Conservation (phyloP, 306 rosid genomes). For the Inga laurina region DNA sequence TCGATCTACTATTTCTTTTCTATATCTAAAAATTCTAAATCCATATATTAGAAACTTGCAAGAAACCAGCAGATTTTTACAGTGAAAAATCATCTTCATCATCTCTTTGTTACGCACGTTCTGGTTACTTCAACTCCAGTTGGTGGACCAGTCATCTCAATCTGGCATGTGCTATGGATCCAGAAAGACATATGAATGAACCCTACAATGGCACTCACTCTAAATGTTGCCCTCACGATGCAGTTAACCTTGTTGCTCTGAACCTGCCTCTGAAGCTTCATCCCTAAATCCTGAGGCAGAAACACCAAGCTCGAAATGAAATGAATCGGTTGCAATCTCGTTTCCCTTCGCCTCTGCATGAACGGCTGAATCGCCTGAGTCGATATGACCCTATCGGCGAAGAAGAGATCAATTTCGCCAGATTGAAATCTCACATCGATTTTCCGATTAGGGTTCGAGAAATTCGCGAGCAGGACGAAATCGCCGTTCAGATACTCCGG, state of each 20-base stretch:
- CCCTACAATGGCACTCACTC: conserved; percentile 66
- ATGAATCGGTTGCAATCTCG: conserved; percentile 61
- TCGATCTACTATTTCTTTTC: not conserved
- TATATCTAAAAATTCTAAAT: conserved; percentile 9
- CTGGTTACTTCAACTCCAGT: conserved; percentile 67
- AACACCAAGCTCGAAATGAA: conserved; percentile 78
- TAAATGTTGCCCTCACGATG: conserved; percentile 70
- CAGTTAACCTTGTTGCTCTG: conserved; percentile 60
- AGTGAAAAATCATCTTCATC: conserved; percentile 32
- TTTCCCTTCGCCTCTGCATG: conserved; percentile 59
- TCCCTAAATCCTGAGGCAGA: conserved; percentile 74
- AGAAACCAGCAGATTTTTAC: conserved; percentile 17
- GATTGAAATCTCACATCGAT: conserved; percentile 64
- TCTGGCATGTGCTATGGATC: conserved; percentile 73
- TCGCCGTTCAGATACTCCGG: conserved; percentile 80
- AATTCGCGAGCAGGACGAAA: conserved; percentile 69
- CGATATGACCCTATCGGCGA: conserved; percentile 70
- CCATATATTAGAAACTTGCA: not conserved
- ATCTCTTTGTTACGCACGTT: conserved; percentile 65
- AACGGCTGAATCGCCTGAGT: conserved; percentile 63
- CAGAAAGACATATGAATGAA: conserved; percentile 59
- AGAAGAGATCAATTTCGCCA: conserved; percentile 62
- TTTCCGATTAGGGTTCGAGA: conserved; percentile 84
- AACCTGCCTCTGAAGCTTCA: conserved; percentile 69
- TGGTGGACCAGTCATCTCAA: conserved; percentile 91